phyloP scores from a whole-genome alignment of 1,284 basidiomycete genomes.

The Pholiota adiposa region DNA sequence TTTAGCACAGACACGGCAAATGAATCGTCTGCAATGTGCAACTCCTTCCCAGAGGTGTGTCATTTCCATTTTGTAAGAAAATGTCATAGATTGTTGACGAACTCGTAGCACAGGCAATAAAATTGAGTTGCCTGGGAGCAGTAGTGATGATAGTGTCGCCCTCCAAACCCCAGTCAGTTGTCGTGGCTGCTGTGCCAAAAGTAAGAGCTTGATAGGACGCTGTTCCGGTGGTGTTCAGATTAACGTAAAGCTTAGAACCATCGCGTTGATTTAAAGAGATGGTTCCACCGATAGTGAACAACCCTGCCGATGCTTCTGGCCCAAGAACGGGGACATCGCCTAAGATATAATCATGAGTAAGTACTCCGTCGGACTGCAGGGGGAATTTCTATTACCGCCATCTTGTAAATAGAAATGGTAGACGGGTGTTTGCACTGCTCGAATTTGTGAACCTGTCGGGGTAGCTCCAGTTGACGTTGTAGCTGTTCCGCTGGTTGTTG shows the following conservation, averaged over 20 bases:
- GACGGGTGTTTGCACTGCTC: constrained; percentile 55
- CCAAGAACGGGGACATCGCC: constrained; percentile 55
- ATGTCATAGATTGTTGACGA: constrained; percentile 47
- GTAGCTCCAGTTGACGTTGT: constrained; percentile 47
- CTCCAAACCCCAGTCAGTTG: constrained; percentile 60
- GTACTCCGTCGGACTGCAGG: not conserved
- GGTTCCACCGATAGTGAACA: constrained; percentile 53
- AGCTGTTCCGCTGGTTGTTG: constrained; percentile 27
- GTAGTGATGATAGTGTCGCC: constrained; percentile 64
- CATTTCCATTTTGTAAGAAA: constrained; percentile 57
- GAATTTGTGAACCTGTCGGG: constrained; percentile 57
- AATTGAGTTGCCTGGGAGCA: constrained; percentile 55
- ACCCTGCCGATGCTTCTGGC: constrained; percentile 53
- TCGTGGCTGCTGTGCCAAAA: constrained; percentile 49
- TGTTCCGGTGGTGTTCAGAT: constrained; percentile 45
- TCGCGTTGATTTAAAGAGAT: constrained; percentile 48
- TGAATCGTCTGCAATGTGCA: constrained; percentile 55
- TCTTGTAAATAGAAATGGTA: constrained; percentile 63
- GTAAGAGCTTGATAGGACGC: constrained; percentile 55
- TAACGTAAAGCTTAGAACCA: constrained; percentile 50
- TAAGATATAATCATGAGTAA: constrained; percentile 21
- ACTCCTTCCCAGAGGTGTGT: constrained; percentile 45
- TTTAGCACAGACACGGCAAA: constrained; percentile 55
- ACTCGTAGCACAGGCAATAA: constrained; percentile 54
- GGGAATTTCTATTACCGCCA: constrained; percentile 37